phyloP scores from a whole-genome alignment of 148 eudicot genomes.

The Amaranthus palmeri region DNA sequence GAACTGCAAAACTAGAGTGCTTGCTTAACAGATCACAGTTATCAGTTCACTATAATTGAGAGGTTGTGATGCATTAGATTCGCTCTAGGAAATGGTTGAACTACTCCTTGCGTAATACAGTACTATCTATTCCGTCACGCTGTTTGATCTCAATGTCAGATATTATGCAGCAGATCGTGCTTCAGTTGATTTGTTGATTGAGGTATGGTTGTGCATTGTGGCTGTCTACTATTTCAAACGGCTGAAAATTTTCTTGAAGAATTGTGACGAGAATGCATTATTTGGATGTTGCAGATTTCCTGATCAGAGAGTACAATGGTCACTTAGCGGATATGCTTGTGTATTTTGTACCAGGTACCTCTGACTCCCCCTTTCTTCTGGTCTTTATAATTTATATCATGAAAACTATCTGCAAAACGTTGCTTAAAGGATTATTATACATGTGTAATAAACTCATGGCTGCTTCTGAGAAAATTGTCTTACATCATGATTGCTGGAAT shows the following conservation, averaged over 20 bases:
- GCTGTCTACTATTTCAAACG: not conserved
- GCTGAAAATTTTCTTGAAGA: not conserved
- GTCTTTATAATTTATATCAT: not conserved
- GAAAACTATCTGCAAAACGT: not conserved
- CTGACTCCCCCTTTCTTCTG: not conserved
- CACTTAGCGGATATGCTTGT: not conserved
- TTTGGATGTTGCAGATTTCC: not conserved
- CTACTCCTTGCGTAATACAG: not conserved
- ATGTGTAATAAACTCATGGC: too few species aligned
- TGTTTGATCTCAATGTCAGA: not conserved
- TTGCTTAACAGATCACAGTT: too few species aligned
- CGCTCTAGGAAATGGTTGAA: not conserved
- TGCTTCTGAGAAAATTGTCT: too few species aligned
- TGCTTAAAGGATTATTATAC: too few species aligned
- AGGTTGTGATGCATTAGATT: too few species aligned
- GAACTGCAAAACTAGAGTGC: too few species aligned
- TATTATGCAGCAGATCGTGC: not conserved
- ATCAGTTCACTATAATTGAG: too few species aligned
- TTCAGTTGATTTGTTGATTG: not conserved
- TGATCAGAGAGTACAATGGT: not conserved
- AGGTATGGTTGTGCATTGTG: not conserved
- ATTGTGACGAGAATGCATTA: not conserved
- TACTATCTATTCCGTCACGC: not conserved
- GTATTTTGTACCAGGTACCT: not conserved
- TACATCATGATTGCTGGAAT: too few species aligned